Conservation (phyloP, 371 early-diverging fungal species). For the Mortierella sp. region DNA sequence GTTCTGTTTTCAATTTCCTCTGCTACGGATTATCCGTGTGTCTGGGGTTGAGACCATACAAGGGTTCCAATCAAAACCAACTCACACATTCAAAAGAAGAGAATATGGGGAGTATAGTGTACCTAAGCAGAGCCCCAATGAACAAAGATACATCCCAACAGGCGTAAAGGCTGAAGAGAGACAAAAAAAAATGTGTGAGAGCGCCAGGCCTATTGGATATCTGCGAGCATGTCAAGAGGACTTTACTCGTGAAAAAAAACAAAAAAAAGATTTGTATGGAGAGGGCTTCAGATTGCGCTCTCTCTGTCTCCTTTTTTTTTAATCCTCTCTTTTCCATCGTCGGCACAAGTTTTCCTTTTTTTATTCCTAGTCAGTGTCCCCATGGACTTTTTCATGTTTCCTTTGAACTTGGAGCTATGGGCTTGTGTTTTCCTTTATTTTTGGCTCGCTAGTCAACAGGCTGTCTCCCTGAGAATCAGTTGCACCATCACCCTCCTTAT, state of each 20-base stretch:
- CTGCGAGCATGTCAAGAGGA: background rate
- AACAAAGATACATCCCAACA: background rate
- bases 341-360: background rate
- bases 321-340: background rate
- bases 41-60: background rate
- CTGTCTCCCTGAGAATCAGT: constrained; percentile 5
- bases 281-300: too few species aligned
- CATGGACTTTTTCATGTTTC: background rate
- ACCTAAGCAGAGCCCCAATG: background rate
- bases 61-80: background rate
- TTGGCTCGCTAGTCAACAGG: background rate
- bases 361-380: background rate
- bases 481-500: background rate
- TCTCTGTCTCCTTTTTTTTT: too few species aligned
- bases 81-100: background rate
- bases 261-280: background rate
- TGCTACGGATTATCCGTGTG: background rate
- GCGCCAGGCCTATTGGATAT: background rate
- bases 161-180: background rate
- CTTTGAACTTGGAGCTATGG: too few species aligned
- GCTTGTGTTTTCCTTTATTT: background rate
- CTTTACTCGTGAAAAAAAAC: background rate
- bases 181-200: background rate
- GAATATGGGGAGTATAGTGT: background rate
- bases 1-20: background rate